These are phyloP conservation scores for Trichoderma breve DNA, from an alignment of 2,329 filamentous ascomycete genomes.

Conservation along the genomic window DNA sequence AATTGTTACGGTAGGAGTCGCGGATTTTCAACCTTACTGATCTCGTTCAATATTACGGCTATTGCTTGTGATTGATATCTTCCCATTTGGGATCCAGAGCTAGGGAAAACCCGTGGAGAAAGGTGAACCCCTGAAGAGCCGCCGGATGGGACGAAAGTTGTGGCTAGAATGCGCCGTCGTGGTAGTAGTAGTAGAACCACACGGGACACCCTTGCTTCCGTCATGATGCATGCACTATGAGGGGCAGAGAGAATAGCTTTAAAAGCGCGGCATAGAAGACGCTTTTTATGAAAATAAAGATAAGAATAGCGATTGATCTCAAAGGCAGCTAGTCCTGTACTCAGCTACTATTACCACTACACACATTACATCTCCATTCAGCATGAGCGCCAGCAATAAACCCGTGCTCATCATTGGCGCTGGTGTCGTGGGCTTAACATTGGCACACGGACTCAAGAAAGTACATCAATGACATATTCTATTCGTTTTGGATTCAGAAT, in stretches of 20 bases:
- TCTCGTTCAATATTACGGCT: neutral
- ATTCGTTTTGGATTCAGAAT: neutral
- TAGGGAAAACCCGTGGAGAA: neutral
- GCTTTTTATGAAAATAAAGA: neutral
- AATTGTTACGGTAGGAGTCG: neutral
- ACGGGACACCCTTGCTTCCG: neutral
- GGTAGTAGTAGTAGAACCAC: neutral
- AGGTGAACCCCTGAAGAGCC: neutral
- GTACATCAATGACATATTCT: conserved; percentile 19
- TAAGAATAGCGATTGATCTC: neutral
- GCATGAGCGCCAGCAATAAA: conserved; percentile 20
- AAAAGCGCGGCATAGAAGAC: neutral
- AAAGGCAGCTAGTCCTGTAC: neutral
- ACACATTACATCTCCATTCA: neutral
- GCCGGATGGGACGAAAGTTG: neutral
- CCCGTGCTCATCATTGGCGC: conserved; percentile 39
- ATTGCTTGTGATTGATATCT: neutral
- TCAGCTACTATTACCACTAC: neutral
- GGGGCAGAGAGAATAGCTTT: neutral
- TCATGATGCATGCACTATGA: neutral
- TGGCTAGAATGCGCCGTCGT: neutral
- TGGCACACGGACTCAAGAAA: conserved; percentile 39
- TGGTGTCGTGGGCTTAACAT: conserved; percentile 37
- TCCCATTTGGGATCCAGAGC: neutral
- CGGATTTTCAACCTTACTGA: neutral